These are phyloP conservation scores for Saitozyma podzolica DNA, from an alignment of 768 basidiomycete genomes.

Conservation along the genomic window DNA sequence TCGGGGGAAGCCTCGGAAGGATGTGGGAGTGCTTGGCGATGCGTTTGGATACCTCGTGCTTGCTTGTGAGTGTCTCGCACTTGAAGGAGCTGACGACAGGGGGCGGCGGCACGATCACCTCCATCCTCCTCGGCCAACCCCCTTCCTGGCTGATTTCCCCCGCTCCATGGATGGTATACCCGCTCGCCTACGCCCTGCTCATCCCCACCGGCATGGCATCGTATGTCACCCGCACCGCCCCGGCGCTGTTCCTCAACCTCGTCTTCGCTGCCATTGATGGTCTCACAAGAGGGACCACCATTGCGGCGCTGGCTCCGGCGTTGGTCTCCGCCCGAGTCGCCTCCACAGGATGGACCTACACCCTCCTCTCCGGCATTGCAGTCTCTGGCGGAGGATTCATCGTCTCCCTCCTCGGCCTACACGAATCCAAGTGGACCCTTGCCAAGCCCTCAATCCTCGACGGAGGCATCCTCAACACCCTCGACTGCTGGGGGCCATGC, in stretches of 20 bases:
- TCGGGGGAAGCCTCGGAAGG: constrained; percentile 15
- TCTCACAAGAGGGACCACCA: constrained; percentile 28
- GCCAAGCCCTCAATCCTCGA: constrained; percentile 24
- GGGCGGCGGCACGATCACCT: constrained; percentile 39
- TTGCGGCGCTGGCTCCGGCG: constrained; percentile 4
- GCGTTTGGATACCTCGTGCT: constrained; percentile 37
- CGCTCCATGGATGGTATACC: constrained; percentile 41
- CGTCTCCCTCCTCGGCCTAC: constrained; percentile 22
- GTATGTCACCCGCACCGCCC: constrained; percentile 29
- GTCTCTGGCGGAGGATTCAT: constrained; percentile 31
- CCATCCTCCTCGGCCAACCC: constrained; percentile 33
- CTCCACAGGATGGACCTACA: constrained; percentile 17
- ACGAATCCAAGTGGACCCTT: constrained; percentile 28
- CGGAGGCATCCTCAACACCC: constrained; percentile 26
- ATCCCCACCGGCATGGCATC: constrained; percentile 28
- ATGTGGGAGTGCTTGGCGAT: constrained; percentile 33
- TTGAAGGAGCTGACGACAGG: constrained; percentile 22
- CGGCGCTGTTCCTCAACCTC: constrained; percentile 29
- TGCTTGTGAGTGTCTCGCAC: constrained; percentile 32
- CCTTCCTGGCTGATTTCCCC: constrained; percentile 43
- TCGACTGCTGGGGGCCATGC: constrained; percentile 33
- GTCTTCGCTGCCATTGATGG: constrained; percentile 28
- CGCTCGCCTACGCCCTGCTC: constrained; percentile 29
- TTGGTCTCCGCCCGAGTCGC: background rate
- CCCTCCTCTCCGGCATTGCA: constrained; percentile 28